Evolutionary conservation across 305 asterid genomes (phyloP), one percentile per base, ranked within the genome.

Genomic region (Salvia sclarea): DNA sequence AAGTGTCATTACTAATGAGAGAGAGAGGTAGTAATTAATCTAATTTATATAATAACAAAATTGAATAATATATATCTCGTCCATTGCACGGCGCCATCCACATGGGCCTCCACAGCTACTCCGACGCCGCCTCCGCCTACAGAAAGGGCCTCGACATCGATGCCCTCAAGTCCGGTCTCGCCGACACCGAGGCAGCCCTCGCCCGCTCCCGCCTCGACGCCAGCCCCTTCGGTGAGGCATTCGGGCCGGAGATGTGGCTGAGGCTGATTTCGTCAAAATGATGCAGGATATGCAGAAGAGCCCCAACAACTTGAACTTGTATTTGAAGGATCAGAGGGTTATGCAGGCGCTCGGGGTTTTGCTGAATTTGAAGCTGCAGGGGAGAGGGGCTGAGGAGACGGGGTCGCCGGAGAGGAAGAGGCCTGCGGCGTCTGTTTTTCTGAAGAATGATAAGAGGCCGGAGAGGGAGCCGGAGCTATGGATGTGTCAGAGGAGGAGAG

Each of bases 21-120:
- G n/a, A n/a, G n/a, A n/a, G n/a, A n/a, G n/a, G n/a, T n/a, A n/a
- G n/a, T n/a, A n/a, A n/a, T n/a, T n/a, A n/a, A n/a, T n/a, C n/a
- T n/a, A n/a, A n/a, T n/a, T n/a, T n/a, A n/a, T n/a, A n/a, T n/a
- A n/a, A n/a, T n/a, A n/a, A n/a, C n/a, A n/a, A n/a, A n/a, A n/a
- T n/a, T n/a, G n/a, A n/a, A n/a, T n/a, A n/a, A n/a, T n/a, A n/a
- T n/a, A n/a, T n/a, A n/a, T n/a, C n/a, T n/a, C n/a, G n/a, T n/a
- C n/a, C n/a, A n/a, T n/a, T n/a, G n/a, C n/a, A n/a, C n/a, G 97
- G 98, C 38, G 95, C 97, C 1, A 95, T 97, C 28, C 74, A 86
- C 6, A 24, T 80, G 44, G 97, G 98, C 10, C 85, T 90, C 38
- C 85, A 77, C 2, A 76, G 44, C 31, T 85, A 80, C 56, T 10